A percentile compares a stretch with the other conserved stretches of the same genome.
Evolutionary conservation across 306 rosid genomes (phyloP).

Genomic region (Ochetophila trinervis): DNA sequence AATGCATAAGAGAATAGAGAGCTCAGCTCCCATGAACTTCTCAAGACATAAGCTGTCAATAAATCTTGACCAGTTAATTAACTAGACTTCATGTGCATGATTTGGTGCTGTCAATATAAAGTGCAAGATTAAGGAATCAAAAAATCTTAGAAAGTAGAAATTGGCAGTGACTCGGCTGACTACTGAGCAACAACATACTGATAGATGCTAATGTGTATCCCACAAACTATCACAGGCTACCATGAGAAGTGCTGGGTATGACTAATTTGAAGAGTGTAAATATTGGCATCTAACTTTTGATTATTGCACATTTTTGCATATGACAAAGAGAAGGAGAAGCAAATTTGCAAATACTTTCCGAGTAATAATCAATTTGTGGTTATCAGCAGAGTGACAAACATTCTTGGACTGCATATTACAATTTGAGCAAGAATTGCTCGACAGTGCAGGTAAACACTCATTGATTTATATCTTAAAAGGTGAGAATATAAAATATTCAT

Average conservation of each 20-base stretch:
- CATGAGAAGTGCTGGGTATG: too few relatives aligned
- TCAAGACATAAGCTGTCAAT: not conserved
- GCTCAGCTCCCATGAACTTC: not conserved
- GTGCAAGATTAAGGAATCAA: not conserved
- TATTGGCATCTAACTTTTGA: too few relatives aligned
- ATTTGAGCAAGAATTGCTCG: not conserved
- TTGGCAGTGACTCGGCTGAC: not conserved
- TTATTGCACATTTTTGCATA: too few relatives aligned
- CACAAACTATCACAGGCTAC: too few relatives aligned
- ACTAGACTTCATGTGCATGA: slow-evolving; percentile 3
- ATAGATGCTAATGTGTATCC: too few relatives aligned
- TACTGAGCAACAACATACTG: not conserved
- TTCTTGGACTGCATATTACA: not conserved
- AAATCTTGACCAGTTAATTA: not conserved
- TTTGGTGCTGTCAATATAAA: not conserved
- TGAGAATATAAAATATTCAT: not conserved
- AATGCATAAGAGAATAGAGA: slow-evolving; percentile 4
- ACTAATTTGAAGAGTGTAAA: too few relatives aligned
- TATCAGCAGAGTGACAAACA: not conserved
- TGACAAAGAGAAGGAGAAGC: too few relatives aligned
- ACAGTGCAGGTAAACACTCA: not conserved
- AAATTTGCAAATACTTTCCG: not conserved
- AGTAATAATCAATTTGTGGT: not conserved
- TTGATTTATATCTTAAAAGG: not conserved
- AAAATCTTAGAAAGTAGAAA: not conserved